phyloP scores from a whole-genome alignment of 2,329 filamentous ascomycete genomes.

The Colletotrichum somersetense region DNA sequence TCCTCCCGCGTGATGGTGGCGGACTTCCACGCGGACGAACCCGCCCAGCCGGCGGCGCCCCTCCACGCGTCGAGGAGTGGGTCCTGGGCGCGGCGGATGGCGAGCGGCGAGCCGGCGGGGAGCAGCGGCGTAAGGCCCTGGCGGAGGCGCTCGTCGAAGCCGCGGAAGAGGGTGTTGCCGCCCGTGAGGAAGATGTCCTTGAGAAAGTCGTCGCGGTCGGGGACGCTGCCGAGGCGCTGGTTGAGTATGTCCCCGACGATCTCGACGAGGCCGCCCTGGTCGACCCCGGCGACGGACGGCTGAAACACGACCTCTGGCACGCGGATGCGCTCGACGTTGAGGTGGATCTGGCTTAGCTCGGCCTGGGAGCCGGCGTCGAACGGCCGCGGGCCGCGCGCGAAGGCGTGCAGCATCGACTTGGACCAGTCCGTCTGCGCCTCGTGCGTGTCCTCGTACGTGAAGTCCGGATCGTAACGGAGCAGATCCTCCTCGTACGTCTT shows the following conservation, averaged over 20 bases:
- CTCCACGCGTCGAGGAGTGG: constrained; percentile 91
- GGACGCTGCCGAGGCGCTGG: constrained; percentile 76
- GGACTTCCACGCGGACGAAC: constrained; percentile 68
- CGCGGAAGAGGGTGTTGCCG: constrained; percentile 88
- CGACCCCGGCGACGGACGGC: constrained; percentile 89
- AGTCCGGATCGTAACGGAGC: constrained; percentile 86
- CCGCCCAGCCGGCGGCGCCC: constrained; percentile 89
- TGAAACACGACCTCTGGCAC: constrained; percentile 95
- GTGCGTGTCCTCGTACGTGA: constrained; percentile 91
- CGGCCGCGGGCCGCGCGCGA: constrained; percentile 87
- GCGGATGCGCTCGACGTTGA: constrained; percentile 96
- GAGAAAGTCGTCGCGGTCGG: constrained; percentile 76
- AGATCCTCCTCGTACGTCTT: constrained; percentile 86
- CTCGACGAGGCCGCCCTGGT: constrained; percentile 94
- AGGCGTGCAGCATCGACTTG: constrained; percentile 90
- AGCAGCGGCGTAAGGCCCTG: constrained; percentile 80
- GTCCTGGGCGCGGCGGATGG: constrained; percentile 79
- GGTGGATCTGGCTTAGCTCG: constrained; percentile 87
- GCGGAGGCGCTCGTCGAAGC: constrained; percentile 85
- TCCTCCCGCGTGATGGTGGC: constrained; percentile 83
- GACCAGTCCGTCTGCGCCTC: constrained; percentile 97
- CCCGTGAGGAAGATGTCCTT: constrained; percentile 93
- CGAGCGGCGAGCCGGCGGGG: constrained; percentile 75
- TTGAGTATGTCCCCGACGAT: constrained; percentile 91
- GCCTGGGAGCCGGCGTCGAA: constrained; percentile 85